Percentiles rank a stretch among this genome's conserved stretches.
These are phyloP conservation scores for Clarireedia paspali DNA, from an alignment of 2,329 filamentous ascomycete species.

Conservation along the genomic window DNA sequence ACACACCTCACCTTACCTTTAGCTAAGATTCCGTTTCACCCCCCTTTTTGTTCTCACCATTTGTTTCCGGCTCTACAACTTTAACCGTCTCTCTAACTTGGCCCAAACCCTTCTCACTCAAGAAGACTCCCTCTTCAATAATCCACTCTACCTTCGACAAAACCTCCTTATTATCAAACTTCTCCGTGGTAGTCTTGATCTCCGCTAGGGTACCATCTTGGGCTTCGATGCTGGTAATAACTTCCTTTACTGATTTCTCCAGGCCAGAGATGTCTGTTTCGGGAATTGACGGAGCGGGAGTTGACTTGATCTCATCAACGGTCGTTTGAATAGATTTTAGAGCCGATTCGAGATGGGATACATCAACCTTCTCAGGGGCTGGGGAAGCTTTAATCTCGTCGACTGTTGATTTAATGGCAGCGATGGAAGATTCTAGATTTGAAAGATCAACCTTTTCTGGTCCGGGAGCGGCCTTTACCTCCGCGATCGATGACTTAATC, in stretches of 20 bases:
- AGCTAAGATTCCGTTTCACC: no score
- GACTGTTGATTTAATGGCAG: conserved; percentile 14
- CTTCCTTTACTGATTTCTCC: conserved; percentile 12
- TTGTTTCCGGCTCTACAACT: background rate
- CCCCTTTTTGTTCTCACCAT: no score
- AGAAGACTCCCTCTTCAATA: conserved; percentile 1
- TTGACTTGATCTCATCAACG: conserved; percentile 12
- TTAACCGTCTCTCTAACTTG: conserved; percentile 3
- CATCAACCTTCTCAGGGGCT: conserved; percentile 13
- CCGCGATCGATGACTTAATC: conserved; percentile 11
- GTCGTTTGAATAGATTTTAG: conserved; percentile 14
- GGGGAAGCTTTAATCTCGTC: conserved; percentile 10
- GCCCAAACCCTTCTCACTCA: conserved; percentile 4
- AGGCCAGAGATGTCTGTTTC: conserved; percentile 15
- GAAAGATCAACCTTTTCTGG: conserved; percentile 15
- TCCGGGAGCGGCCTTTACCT: conserved; percentile 7
- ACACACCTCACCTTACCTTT: no score
- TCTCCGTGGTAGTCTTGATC: conserved; percentile 21
- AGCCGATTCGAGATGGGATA: conserved; percentile 11
- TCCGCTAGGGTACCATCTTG: conserved; percentile 12
- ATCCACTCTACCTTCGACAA: conserved; percentile 7
- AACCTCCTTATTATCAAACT: conserved; percentile 12
- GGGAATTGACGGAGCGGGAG: conserved; percentile 8
- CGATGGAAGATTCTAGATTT: conserved; percentile 12
- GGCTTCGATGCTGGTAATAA: conserved; percentile 7